Evolutionary conservation across 2,329 filamentous ascomycete genomes (phyloP), one percentile per base, ranked within the genome.

Genomic region (Emmonsia crescens): DNA sequence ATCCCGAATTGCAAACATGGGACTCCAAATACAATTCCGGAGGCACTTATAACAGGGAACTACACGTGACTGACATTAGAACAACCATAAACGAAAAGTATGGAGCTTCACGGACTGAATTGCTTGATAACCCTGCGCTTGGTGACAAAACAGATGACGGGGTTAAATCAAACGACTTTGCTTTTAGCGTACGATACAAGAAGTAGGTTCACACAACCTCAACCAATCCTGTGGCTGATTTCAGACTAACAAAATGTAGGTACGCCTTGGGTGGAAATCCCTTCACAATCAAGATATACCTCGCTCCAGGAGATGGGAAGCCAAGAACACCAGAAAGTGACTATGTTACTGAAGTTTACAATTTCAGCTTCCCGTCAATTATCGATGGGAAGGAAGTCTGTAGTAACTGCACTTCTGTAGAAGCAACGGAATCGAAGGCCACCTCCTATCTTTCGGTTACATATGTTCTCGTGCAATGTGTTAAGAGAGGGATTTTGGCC

Each of bases 1-100:
- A 60, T 52, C 57, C 57, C 33, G 57, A 60, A 31, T 46, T 60
- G 27, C 56, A 57, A 57, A 48, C 56, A 33, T 57, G 56, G 56
- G 56, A 57, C 56, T 10, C 56, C 24, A 57, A 57, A 46, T 57
- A 57, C 40, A 44, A 57, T 31, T 10, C 56, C 21, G 16, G 38
- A 16, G 56, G 56, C 12, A n/a, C 56, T 2, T 57, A 57, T 46
- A 48, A 57, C 27, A 29, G n/a, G 16, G 56, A 57, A 4, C 27
- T 57, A 33, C 56, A 57, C 27, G 42, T 57, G 40, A 46, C 56
- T 46, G 56, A 57, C 29, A 44, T 57, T 19, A 19, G 27, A n/a
- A 46, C 31, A 33, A 31, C 27, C 14, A 46, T 57, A 10, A 57
- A 57, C 27, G 56, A 57, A 46, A 57, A 57, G 40, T 57, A 57